phyloP scores from a whole-genome alignment of 176 grass and related monocot genomes.

The Poa pratensis region DNA sequence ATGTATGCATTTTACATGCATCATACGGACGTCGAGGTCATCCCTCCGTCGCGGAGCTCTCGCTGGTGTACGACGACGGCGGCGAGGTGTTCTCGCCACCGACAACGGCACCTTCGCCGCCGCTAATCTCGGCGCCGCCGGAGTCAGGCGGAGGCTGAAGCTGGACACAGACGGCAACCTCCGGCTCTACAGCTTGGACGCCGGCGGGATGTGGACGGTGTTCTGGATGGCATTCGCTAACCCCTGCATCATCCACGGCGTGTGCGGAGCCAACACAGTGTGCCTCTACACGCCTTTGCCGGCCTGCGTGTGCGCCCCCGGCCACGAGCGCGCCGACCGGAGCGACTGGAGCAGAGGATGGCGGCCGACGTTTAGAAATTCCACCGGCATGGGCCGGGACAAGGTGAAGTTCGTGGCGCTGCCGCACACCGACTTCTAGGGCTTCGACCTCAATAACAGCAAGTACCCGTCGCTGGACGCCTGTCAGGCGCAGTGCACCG shows the following conservation, averaged over 20 bases:
- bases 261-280: constrained; percentile 56
- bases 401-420: constrained; percentile 44
- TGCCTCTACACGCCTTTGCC: constrained; percentile 44
- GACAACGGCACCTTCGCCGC: constrained; percentile 57
- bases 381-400: background rate
- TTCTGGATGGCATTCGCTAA: constrained; percentile 56
- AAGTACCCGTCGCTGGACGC: constrained; percentile 32
- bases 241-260: constrained; percentile 59
- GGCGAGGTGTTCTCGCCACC: constrained; percentile 25
- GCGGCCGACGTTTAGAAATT: constrained; percentile 27
- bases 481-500: constrained; percentile 23
- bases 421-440: constrained; percentile 66
- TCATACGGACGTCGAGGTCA: no score
- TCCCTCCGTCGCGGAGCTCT: no score
- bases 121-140: constrained; percentile 36
- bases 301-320: constrained; percentile 46
- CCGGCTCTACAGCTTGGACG: constrained; percentile 62
- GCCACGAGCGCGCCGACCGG: constrained; percentile 39
- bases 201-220: constrained; percentile 30
- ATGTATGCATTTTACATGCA: no score
- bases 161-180: constrained; percentile 74
- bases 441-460: constrained; percentile 56
- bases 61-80: no score
- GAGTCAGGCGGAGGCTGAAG: constrained; percentile 54
- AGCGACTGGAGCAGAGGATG: constrained; percentile 49